Evolutionary conservation across 2,329 filamentous ascomycete genomes (phyloP), one percentile per base, ranked within the genome.

Genomic region (Colletotrichum shisoi): DNA sequence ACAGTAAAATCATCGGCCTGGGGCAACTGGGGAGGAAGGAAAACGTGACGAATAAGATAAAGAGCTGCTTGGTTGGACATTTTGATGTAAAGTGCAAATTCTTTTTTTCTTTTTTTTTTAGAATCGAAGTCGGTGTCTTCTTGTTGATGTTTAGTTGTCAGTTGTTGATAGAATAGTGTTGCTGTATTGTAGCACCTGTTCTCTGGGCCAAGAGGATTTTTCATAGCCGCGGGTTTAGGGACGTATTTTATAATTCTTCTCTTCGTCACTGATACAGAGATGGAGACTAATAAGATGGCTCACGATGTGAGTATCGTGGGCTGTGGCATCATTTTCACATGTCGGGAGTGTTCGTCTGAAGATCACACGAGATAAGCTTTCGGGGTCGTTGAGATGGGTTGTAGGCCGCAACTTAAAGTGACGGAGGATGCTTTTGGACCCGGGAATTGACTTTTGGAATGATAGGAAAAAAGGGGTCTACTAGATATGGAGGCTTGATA

Each of bases 11-110:
- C 71, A 7, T 49, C 40, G 1, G 34, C 12, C 1, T 70, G 69
- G 2, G 77, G 77, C 0, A 76, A 67, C 5, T 74, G 71, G 0
- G 75, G 71, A 0, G 77, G 76, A 3, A 79, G 64, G 34, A 78
- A 78, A 4, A 78, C 53, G 44, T 78, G 76, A 46, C 74, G 42
- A 17, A 31, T 13, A 4, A 62, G 15, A 19, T 66, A 66, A n/a
- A 48, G 13, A 24, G 8, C 7, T 46, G 11, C 37, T 19, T 24
- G n/a, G 3, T 3, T 0, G 6, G n/a, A 21, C 45, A 59, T 48
- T n/a, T 39, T 54, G n/a, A 8, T 52, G 5, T 4, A 9, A 24
- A 13, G 19, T 4, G 8, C 24, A 27, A 13, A 6, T n/a, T n/a
- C n/a, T n/a, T n/a, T n/a, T n/a, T n/a, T n/a, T n/a, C n/a, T n/a